Base-by-base conservation (phyloP, 1,139 yeast genomes). In the Yamadazyma spencermartinsiae region DNA sequence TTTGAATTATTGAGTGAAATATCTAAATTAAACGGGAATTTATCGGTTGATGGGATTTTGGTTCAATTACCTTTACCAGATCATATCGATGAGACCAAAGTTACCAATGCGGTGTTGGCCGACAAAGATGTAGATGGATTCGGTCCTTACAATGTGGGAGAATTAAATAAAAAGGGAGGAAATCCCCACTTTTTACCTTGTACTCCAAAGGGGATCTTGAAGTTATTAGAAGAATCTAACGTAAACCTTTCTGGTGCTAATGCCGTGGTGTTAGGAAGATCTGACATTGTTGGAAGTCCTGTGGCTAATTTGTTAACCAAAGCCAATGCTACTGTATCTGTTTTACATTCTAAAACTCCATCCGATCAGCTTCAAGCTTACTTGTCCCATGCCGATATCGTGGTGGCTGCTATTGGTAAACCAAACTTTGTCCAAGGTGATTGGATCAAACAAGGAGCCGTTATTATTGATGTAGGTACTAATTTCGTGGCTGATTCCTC, bases 111-210 rank as follows among this genome's bases (percentile, higher is more conserved):
- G 15, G 96, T 92, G 21, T 61, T 72, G 33, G 76, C 89, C 14
- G 76, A 74, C 40, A 92, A 92, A 68, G 99, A 92, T 55, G 97
- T 94, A 35, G 99, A 92, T 59, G 99, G 98, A 1, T 92, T 92
- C 56, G 95, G 94, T 37, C 85, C 95, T 34, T 76, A 64, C 60
- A 94, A 92, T 63, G 85, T 87, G 38, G 98, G 98, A 40, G 98
- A 92, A 65, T 76, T 92, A 51, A 82, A 90, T 55, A 90, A 90
- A 67, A 84, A 84, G 52, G 86, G 87, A 40, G 98, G 98, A 37
- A 62, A 75, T 27, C 98, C 98, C 16, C 61, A 67, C 44, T 92
- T 87, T 63, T 72, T 86, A 52, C 98, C 99, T 25, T 92, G 98
- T 66, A 92, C 99, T 31, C 98, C 99, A 40, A 82, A 87, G 68